These are phyloP conservation scores for Friedmanniomyces endolithicus DNA, from an alignment of 495 filamentous ascomycete genomes.

Conservation along the genomic window DNA sequence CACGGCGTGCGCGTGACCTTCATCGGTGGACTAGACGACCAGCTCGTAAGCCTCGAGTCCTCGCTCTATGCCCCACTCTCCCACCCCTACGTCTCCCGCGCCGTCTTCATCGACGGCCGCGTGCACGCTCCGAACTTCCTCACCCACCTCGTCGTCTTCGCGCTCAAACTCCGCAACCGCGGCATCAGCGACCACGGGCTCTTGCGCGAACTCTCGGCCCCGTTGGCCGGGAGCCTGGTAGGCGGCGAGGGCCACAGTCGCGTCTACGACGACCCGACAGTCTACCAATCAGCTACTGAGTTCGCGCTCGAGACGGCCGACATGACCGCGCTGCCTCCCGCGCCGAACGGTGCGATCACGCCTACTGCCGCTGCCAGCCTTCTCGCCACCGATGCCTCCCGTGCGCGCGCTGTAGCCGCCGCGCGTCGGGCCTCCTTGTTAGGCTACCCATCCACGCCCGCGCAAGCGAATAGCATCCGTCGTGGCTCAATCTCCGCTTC, in stretches of 20 bases:
- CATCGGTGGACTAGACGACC: slow-evolving; percentile 90
- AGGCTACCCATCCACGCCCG: slow-evolving; percentile 6
- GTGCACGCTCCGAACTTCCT: slow-evolving; percentile 90
- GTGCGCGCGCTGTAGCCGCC: not conserved
- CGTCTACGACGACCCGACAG: slow-evolving; percentile 79
- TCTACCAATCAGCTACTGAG: slow-evolving; percentile 76
- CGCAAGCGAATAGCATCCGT: slow-evolving; percentile 14
- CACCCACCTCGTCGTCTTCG: slow-evolving; percentile 83
- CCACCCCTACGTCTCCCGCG: slow-evolving; percentile 86
- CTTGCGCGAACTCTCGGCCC: slow-evolving; percentile 75
- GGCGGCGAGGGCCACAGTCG: slow-evolving; percentile 85
- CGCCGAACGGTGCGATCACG: not conserved
- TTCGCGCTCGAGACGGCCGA: slow-evolving; percentile 74
- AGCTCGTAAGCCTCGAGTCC: slow-evolving; percentile 86
- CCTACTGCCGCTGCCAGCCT: slow-evolving; percentile 7
- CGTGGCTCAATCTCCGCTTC: slow-evolving; percentile 6
- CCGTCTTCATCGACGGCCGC: slow-evolving; percentile 87
- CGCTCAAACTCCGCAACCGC: slow-evolving; percentile 82
- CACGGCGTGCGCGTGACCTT: slow-evolving; percentile 75
- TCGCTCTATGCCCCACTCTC: slow-evolving; percentile 68
- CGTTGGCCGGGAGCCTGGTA: slow-evolving; percentile 84
- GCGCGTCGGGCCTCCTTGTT: slow-evolving; percentile 8
- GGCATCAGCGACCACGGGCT: slow-evolving; percentile 87
- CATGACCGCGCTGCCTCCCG: slow-evolving; percentile 1
- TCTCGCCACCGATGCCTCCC: slow-evolving; percentile 20